Evolutionary conservation across 2,329 filamentous ascomycete genomes (phyloP).

Genomic region (Geosmithia flava): DNA sequence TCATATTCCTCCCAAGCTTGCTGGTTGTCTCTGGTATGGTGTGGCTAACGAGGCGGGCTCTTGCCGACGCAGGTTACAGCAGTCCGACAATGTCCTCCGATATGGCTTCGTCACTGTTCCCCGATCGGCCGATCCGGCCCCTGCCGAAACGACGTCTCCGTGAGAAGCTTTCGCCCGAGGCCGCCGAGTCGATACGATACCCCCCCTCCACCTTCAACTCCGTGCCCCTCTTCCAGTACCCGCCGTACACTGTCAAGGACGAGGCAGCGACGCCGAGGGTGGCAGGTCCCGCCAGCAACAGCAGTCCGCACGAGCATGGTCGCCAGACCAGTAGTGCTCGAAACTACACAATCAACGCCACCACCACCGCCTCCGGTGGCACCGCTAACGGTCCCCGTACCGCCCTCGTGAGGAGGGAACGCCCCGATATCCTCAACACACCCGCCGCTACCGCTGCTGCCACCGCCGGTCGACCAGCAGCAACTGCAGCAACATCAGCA

Average conservation of each 20-base stretch:
- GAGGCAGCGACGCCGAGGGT: conserved; percentile 16
- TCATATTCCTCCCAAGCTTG: conserved; percentile 1
- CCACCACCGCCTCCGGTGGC: too few species aligned
- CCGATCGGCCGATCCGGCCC: conserved; percentile 84
- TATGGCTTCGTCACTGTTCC: conserved; percentile 68
- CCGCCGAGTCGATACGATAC: conserved; percentile 70
- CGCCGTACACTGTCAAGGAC: conserved; percentile 41
- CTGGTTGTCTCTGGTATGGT: conserved; percentile 6
- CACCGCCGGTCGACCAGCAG: conserved; percentile 15
- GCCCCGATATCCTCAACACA: conserved; percentile 31
- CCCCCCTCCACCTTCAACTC: conserved; percentile 62
- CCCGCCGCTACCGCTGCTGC: conserved; percentile 16
- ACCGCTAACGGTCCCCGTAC: conserved; percentile 14
- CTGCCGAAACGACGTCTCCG: conserved; percentile 81
- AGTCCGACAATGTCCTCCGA: conserved; percentile 53
- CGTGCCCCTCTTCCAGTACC: conserved; percentile 57
- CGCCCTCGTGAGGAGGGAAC: conserved; percentile 29
- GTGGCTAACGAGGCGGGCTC: conserved; percentile 14
- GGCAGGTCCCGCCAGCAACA: conserved; percentile 6
- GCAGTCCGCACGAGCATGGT: conserved; percentile 7
- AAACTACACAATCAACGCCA: conserved; percentile 30
- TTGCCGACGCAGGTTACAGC: conserved; percentile 24
- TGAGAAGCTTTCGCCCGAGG: conserved; percentile 75
- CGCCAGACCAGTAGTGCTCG: conserved; percentile 5
- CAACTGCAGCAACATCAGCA: too few species aligned